Evolutionary conservation across 306 rosid genomes (phyloP).

Genomic region (Cyamopsis tetragonoloba): DNA sequence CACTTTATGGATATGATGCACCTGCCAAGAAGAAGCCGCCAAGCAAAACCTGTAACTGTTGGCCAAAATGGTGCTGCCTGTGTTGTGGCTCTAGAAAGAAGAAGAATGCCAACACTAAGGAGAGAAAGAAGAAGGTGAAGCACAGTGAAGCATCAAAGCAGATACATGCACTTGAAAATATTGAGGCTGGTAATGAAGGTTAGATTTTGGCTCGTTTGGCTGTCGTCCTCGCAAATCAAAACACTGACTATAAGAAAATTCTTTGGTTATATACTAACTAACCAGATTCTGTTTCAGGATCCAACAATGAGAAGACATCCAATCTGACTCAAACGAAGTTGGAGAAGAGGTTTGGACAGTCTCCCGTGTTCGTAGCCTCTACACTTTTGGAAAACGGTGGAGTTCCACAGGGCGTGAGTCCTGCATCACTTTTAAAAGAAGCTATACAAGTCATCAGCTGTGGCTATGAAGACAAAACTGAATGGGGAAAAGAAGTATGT

Average conservation of each 20-base stretch:
- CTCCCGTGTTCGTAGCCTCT: slow-evolving; percentile 80
- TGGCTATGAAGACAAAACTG: slow-evolving; percentile 96
- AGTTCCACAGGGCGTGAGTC: slow-evolving; percentile 53
- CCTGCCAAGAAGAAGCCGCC: slow-evolving; percentile 81
- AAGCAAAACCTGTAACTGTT: slow-evolving; percentile 93
- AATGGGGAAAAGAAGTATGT: slow-evolving; percentile 96
- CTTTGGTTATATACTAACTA: neutral
- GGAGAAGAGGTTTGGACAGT: slow-evolving; percentile 93
- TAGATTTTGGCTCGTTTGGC: slow-evolving; percentile 15
- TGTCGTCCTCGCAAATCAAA: slow-evolving; percentile 9
- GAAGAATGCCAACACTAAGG: slow-evolving; percentile 55
- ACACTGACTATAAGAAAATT: neutral
- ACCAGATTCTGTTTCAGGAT: slow-evolving; percentile 51
- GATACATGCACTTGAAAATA: slow-evolving; percentile 94
- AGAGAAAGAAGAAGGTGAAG: slow-evolving; percentile 74
- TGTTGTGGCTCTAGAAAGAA: slow-evolving; percentile 65
- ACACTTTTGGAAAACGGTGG: slow-evolving; percentile 84
- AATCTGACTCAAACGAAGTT: slow-evolving; percentile 57
- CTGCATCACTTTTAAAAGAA: slow-evolving; percentile 85
- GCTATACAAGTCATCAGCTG: slow-evolving; percentile 96
- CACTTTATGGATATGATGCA: slow-evolving; percentile 87
- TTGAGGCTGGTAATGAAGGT: slow-evolving; percentile 78
- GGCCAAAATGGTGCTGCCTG: slow-evolving; percentile 80
- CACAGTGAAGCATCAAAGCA: slow-evolving; percentile 92
- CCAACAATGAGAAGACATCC: slow-evolving; percentile 40